A percentile compares a stretch with the other conserved stretches of the same genome.
Evolutionary conservation across 805 yeast species (phyloP).

Genomic region (Kodamaea kakaduensis): DNA sequence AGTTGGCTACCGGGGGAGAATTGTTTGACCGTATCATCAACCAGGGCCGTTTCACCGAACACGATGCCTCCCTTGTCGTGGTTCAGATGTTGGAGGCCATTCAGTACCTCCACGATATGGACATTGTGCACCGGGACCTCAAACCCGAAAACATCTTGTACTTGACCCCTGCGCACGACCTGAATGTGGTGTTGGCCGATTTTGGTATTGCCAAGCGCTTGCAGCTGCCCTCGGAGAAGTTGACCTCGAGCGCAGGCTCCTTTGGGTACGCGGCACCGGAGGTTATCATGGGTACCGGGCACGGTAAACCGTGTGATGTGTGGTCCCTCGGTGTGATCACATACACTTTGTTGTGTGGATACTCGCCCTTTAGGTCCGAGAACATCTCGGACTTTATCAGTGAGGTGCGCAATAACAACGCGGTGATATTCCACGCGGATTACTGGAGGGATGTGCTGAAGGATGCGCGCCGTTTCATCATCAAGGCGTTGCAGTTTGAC

Average conservation of each 20-base stretch:
- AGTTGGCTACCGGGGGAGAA: constrained; percentile 95
- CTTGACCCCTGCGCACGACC: constrained; percentile 47
- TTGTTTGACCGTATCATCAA: constrained; percentile 80
- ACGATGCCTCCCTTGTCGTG: constrained; percentile 75
- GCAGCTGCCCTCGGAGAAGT: constrained; percentile 52
- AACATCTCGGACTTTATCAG: constrained; percentile 73
- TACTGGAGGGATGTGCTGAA: constrained; percentile 81
- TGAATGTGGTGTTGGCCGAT: constrained; percentile 85
- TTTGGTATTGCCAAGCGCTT: constrained; percentile 91
- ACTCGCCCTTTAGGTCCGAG: constrained; percentile 87
- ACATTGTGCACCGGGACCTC: constrained; percentile 90
- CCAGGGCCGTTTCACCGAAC: constrained; percentile 82
- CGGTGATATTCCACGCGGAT: constrained; percentile 79
- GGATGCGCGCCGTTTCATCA: constrained; percentile 77
- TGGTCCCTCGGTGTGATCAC: constrained; percentile 96
- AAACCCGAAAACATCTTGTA: constrained; percentile 92
- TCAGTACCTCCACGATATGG: constrained; percentile 64
- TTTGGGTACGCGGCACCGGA: constrained; percentile 98
- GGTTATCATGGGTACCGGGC: constrained; percentile 75
- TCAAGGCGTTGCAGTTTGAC: constrained; percentile 62
- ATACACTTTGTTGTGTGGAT: constrained; percentile 86
- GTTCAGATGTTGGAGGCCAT: constrained; percentile 76
- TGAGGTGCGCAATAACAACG: constrained; percentile 69
- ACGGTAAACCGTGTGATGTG: constrained; percentile 92
- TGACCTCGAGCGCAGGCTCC: constrained; percentile 80